Evolutionary conservation across 2,329 filamentous ascomycete genomes (phyloP).

Genomic region (Alternaria incomplexa): DNA sequence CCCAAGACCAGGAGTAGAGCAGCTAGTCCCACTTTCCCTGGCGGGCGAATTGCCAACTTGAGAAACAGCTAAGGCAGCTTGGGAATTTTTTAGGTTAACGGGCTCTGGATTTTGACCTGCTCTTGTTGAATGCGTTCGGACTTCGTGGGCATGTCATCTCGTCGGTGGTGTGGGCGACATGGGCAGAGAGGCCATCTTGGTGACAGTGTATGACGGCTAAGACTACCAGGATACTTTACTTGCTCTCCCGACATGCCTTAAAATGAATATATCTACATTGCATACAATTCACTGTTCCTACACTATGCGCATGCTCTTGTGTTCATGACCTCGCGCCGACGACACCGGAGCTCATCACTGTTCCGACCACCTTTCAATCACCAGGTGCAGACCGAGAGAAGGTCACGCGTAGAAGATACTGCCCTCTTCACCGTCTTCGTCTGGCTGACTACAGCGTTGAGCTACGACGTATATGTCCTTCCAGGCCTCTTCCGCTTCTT

Average conservation of each 20-base stretch:
- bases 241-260: neutral
- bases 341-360: neutral
- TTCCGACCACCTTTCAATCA: neutral
- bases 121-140: neutral
- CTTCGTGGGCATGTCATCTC: neutral
- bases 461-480: neutral
- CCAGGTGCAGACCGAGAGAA: neutral
- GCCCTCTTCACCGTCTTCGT: neutral
- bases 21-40: conserved; percentile 30
- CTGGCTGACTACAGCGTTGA: neutral
- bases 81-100: neutral
- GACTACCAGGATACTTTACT: neutral
- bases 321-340: neutral
- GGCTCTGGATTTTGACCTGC: neutral
- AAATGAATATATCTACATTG: neutral
- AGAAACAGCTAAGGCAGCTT: conserved; percentile 18
- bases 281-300: neutral
- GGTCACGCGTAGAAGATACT: neutral
- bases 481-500: neutral
- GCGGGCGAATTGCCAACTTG: conserved; percentile 30
- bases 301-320: neutral
- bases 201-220: neutral
- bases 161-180: neutral
- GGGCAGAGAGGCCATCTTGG: neutral
- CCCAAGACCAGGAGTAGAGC: conserved; percentile 36